These are phyloP conservation scores for Davidsoniella virescens DNA, from an alignment of 2,329 filamentous ascomycete species.

Conservation along the genomic window DNA sequence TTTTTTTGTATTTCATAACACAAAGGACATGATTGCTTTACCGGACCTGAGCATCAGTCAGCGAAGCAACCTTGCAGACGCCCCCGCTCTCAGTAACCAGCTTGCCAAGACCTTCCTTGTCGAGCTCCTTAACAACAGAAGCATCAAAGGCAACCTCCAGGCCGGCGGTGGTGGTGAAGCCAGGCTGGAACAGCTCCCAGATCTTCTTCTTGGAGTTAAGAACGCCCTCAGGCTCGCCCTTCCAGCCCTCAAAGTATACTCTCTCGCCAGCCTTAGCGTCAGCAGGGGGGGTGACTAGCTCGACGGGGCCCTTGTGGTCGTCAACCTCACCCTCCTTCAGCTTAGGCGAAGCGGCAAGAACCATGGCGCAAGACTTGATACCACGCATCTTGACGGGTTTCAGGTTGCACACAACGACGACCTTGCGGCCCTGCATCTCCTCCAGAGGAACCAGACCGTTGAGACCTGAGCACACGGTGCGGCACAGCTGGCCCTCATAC, in stretches of 20 bases:
- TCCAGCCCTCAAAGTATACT: slow-evolving; percentile 88
- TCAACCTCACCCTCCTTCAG: slow-evolving; percentile 67
- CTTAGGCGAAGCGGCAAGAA: slow-evolving; percentile 80
- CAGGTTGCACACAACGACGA: slow-evolving; percentile 90
- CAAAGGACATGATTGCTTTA: slow-evolving; percentile 27
- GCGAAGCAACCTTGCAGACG: slow-evolving; percentile 64
- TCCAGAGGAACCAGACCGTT: slow-evolving; percentile 84
- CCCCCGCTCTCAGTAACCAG: slow-evolving; percentile 65
- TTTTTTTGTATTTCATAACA: neutral
- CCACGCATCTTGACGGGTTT: slow-evolving; percentile 99
- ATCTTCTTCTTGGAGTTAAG: slow-evolving; percentile 99
- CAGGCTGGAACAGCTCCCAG: slow-evolving; percentile 92
- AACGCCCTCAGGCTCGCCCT: slow-evolving; percentile 79
- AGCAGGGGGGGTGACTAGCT: slow-evolving; percentile 72
- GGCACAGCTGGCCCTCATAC: slow-evolving; percentile 78
- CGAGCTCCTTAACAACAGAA: slow-evolving; percentile 55
- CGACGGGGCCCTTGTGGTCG: slow-evolving; percentile 77
- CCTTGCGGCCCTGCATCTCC: slow-evolving; percentile 93
- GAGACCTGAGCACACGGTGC: slow-evolving; percentile 91
- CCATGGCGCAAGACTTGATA: slow-evolving; percentile 66
- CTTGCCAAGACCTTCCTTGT: slow-evolving; percentile 49
- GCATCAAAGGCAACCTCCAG: slow-evolving; percentile 82
- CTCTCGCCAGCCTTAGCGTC: slow-evolving; percentile 69
- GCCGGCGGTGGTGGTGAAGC: slow-evolving; percentile 73
- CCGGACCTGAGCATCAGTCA: slow-evolving; percentile 69